Conservation (phyloP, 2,329 filamentous ascomycete species). For the Didymella segeticola region DNA sequence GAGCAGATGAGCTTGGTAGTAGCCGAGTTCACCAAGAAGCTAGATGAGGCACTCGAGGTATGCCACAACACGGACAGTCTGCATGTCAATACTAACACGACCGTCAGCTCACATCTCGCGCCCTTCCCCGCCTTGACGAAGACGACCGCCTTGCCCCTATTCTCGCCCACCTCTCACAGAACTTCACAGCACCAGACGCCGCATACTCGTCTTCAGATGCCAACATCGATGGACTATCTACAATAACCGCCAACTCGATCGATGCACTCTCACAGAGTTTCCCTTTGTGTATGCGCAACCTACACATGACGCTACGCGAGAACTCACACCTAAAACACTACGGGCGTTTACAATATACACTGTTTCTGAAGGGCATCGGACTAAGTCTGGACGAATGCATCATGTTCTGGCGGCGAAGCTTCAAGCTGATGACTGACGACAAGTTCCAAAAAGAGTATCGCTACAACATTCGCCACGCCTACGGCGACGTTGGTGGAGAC, state of each 20-base stretch:
- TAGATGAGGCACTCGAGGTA: conserved; percentile 86
- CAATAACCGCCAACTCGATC: conserved; percentile 65
- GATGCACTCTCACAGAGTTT: conserved; percentile 81
- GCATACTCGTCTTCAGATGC: conserved; percentile 73
- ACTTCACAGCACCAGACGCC: conserved; percentile 90
- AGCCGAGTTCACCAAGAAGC: conserved; percentile 78
- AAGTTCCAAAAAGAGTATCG: conserved; percentile 97
- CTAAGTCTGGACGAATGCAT: conserved; percentile 90
- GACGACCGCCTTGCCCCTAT: conserved; percentile 87
- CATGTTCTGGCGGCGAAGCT: conserved; percentile 86
- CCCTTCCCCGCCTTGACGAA: conserved; percentile 90
- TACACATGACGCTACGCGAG: conserved; percentile 84
- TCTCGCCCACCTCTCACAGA: conserved; percentile 85
- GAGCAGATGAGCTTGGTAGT: conserved; percentile 91
- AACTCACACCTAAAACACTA: conserved; percentile 93
- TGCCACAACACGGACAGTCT: conserved; percentile 22
- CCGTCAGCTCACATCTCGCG: conserved; percentile 79
- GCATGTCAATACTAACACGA: conserved; percentile 6
- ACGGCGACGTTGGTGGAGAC: conserved; percentile 95
- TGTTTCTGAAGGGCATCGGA: conserved; percentile 96
- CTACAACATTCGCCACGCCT: conserved; percentile 94
- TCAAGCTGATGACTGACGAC: conserved; percentile 88
- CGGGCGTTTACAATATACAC: conserved; percentile 89
- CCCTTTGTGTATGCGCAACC: conserved; percentile 90
- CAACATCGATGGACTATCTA: conserved; percentile 79